phyloP scores from a whole-genome alignment of 1,139 yeast genomes.

The Magnusiomyces ingens region DNA sequence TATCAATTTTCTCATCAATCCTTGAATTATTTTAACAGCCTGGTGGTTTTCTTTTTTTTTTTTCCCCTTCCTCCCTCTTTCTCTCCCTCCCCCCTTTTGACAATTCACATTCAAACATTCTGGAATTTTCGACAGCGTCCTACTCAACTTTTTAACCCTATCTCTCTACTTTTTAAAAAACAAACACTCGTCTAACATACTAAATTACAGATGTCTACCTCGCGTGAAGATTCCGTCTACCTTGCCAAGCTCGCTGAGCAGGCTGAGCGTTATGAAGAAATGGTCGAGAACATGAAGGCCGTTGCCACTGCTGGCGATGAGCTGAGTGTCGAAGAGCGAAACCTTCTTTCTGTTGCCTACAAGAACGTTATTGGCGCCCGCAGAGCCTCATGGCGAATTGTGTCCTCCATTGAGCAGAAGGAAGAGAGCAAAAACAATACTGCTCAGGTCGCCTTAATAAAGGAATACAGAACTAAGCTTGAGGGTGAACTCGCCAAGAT shows the following conservation, averaged over 20 bases:
- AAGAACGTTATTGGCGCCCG: slow-evolving; percentile 98
- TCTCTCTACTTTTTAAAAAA: neutral
- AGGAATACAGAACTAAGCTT: slow-evolving; percentile 91
- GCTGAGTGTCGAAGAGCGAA: slow-evolving; percentile 95
- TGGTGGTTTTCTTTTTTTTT: no score
- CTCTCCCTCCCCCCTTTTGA: no score
- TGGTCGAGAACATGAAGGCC: slow-evolving; percentile 93
- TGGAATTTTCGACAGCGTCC: no score
- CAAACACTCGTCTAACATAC: neutral
- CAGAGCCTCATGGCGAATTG: slow-evolving; percentile 99
- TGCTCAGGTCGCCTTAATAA: slow-evolving; percentile 79
- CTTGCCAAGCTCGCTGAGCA: slow-evolving; percentile 99
- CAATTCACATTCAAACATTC: no score
- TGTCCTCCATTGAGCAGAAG: slow-evolving; percentile 94
- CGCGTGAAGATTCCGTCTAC: slow-evolving; percentile 84
- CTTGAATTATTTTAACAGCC: no score
- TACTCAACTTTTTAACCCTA: no score
- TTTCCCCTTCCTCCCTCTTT: no score
- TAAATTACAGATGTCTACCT: neutral
- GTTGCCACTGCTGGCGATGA: slow-evolving; percentile 96
- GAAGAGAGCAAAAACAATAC: slow-evolving; percentile 95
- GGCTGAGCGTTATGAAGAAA: slow-evolving; percentile 98
- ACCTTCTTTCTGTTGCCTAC: slow-evolving; percentile 92
- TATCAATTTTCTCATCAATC: no score
- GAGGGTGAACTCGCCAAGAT: slow-evolving; percentile 90